Evolutionary conservation across 2,329 filamentous ascomycete species (phyloP).

Genomic region (Aspergillus pseudoglaucus): DNA sequence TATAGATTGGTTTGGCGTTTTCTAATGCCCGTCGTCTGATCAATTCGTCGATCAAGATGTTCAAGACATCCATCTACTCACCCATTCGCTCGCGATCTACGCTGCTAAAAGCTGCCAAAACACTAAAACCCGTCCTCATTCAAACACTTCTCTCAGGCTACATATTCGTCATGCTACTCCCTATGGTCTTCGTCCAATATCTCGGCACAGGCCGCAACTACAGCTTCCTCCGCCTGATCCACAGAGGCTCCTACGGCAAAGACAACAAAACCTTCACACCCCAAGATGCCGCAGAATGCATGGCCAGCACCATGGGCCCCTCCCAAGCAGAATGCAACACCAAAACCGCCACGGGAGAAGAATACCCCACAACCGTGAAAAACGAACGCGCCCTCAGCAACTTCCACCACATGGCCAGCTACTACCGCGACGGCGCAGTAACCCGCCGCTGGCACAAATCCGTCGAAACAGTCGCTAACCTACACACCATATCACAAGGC

Average conservation of each 20-base stretch:
- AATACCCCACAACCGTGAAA: conserved; percentile 38
- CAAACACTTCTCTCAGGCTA: conserved; percentile 49
- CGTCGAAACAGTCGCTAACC: conserved; percentile 42
- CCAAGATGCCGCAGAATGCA: conserved; percentile 38
- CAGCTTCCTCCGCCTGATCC: conserved; percentile 40
- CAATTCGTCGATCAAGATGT: conserved; percentile 44
- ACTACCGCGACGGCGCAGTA: conserved; percentile 49
- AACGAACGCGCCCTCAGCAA: conserved; percentile 37
- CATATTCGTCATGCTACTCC: conserved; percentile 50
- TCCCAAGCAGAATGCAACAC: conserved; percentile 39
- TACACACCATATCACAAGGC: conserved; percentile 39
- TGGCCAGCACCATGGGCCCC: conserved; percentile 49
- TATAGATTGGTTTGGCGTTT: conserved; percentile 35
- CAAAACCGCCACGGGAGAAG: conserved; percentile 20
- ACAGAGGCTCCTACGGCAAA: conserved; percentile 32
- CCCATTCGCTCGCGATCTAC: conserved; percentile 41
- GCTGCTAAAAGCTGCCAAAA: conserved; percentile 38
- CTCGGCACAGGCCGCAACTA: conserved; percentile 46
- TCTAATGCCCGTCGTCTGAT: conserved; percentile 39
- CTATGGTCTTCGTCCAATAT: conserved; percentile 38
- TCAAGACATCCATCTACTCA: conserved; percentile 41
- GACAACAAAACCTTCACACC: conserved; percentile 21
- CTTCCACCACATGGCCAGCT: conserved; percentile 46
- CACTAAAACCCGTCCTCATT: conserved; percentile 41
- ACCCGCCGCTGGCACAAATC: conserved; percentile 46